Conservation (phyloP, 1,284 basidiomycete genomes). For the Lentinus polychrous region DNA sequence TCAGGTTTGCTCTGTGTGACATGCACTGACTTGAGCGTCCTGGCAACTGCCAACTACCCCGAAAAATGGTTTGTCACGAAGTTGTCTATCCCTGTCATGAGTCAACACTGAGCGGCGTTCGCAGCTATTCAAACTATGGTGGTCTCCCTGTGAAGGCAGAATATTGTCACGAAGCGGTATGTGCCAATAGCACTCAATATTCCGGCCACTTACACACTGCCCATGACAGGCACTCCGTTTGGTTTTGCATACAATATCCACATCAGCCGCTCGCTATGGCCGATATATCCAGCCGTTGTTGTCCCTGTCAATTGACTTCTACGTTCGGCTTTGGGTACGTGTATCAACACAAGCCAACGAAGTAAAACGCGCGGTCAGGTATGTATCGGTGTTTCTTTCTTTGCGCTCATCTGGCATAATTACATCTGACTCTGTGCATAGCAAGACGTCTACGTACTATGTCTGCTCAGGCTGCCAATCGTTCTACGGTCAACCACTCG, state of each 20-base stretch:
- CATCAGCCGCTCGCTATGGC: constrained; percentile 87
- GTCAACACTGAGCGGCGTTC: background rate
- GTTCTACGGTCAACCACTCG: constrained; percentile 75
- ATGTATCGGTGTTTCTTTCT: constrained; percentile 11
- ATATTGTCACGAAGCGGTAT: constrained; percentile 88
- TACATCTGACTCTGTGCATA: constrained; percentile 24
- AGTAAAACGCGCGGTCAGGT: constrained; percentile 83
- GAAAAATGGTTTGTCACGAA: constrained; percentile 83
- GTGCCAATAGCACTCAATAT: constrained; percentile 18
- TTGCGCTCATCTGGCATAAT: constrained; percentile 3
- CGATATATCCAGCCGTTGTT: constrained; percentile 89
- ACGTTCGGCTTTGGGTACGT: constrained; percentile 88
- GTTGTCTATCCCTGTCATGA: background rate
- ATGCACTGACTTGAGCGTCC: constrained; percentile 92
- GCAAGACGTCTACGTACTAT: constrained; percentile 80
- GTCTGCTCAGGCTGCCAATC: constrained; percentile 80
- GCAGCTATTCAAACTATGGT: constrained; percentile 91
- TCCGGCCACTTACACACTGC: no score
- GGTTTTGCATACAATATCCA: constrained; percentile 80
- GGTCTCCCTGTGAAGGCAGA: constrained; percentile 90
- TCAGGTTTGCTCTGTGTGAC: constrained; percentile 90
- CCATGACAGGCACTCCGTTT: constrained; percentile 72
- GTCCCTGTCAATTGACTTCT: constrained; percentile 96
- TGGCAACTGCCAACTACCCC: constrained; percentile 92
- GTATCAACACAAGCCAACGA: constrained; percentile 74